These are phyloP conservation scores for Agaricus subrufescens DNA, from an alignment of 768 basidiomycete species.

Conservation along the genomic window DNA sequence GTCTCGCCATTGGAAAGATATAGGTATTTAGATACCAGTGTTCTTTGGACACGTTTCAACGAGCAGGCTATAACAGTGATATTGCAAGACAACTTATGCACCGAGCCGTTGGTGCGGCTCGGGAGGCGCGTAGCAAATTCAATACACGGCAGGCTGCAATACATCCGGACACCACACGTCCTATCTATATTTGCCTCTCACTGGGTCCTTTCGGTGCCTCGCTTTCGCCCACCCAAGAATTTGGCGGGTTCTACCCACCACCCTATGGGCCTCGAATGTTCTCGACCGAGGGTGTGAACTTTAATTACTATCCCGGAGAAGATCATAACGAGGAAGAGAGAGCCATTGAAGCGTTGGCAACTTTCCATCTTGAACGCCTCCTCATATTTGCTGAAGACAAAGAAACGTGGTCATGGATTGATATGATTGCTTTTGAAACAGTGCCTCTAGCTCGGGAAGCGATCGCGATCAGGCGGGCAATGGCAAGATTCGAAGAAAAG, in stretches of 20 bases:
- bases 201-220: constrained; percentile 74
- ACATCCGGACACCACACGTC: constrained; percentile 13
- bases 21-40: constrained; percentile 56
- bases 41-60: constrained; percentile 46
- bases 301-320: constrained; percentile 34
- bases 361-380: constrained; percentile 64
- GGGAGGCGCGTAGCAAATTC: constrained; percentile 31
- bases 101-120: constrained; percentile 48
- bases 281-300: constrained; percentile 26
- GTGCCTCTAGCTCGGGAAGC: constrained; percentile 66
- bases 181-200: constrained; percentile 56
- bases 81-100: constrained; percentile 46
- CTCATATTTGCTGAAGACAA: constrained; percentile 43
- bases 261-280: constrained; percentile 61
- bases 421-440: constrained; percentile 75
- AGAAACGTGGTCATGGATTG: constrained; percentile 50
- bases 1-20: background rate
- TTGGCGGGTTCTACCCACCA: constrained; percentile 69
- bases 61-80: constrained; percentile 40
- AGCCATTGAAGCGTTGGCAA: constrained; percentile 47
- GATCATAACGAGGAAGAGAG: constrained; percentile 23
- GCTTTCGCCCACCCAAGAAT: constrained; percentile 64
- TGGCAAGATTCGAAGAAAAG: constrained; percentile 32
- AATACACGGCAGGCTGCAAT: constrained; percentile 15
- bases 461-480: constrained; percentile 57